phyloP scores from a whole-genome alignment of 1,284 basidiomycete genomes.

The Naganishia sp. region DNA sequence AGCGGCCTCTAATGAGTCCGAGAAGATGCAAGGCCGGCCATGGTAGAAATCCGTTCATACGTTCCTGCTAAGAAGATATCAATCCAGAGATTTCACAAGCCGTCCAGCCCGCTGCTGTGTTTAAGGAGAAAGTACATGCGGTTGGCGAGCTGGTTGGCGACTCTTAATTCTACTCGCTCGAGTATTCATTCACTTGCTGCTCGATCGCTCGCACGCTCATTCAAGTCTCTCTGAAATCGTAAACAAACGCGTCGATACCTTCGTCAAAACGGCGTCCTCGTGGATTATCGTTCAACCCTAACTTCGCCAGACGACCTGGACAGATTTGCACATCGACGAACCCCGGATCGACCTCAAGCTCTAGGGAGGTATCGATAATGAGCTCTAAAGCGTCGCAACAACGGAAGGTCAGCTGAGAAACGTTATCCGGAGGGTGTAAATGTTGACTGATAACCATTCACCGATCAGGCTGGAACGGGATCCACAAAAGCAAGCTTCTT shows the following conservation, averaged over 20 bases:
- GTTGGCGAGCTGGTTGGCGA: too few relatives aligned
- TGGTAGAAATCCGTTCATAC: neutral
- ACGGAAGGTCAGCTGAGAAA: slow-evolving; percentile 3
- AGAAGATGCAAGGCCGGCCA: neutral
- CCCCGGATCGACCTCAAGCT: too few relatives aligned
- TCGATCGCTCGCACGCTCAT: neutral
- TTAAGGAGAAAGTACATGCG: too few relatives aligned
- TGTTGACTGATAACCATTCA: neutral
- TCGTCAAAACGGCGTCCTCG: neutral
- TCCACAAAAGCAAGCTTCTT: neutral
- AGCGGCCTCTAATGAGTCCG: too few relatives aligned
- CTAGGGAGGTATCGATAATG: neutral
- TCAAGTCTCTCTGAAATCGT: slow-evolving; percentile 1
- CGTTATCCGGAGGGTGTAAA: too few relatives aligned
- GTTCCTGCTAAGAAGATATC: too few relatives aligned
- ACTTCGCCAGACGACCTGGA: neutral
- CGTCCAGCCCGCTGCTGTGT: too few relatives aligned
- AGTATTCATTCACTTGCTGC: neutral
- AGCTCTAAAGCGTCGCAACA: slow-evolving; percentile 9
- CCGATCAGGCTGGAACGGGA: neutral
- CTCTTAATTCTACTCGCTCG: too few relatives aligned
- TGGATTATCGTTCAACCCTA: slow-evolving; percentile 15
- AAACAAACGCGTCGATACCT: slow-evolving; percentile 5
- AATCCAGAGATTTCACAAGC: too few relatives aligned
- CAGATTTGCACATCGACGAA: too few relatives aligned